Percentiles rank a stretch among this genome's conserved stretches.
phyloP scores from a whole-genome alignment of 345 rosid species.

The Streptanthus diversifolius region DNA sequence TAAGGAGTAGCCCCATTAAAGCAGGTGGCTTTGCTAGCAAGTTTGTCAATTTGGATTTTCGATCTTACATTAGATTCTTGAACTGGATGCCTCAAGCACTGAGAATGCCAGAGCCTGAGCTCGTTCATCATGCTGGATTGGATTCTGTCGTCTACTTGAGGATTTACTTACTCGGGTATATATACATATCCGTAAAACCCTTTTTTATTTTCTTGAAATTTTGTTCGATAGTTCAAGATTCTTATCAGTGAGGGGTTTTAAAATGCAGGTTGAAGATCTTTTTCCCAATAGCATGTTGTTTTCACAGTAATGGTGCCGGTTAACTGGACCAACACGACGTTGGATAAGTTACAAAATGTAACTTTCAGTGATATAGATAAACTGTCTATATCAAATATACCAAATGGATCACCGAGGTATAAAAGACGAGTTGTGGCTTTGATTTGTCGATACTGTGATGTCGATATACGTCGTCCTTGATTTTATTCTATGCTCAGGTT shows the following conservation, averaged over 20 bases:
- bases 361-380: constrained; percentile 71
- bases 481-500: constrained; percentile 42
- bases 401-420: constrained; percentile 67
- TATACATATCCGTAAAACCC: not conserved
- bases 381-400: constrained; percentile 88
- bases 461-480: not conserved
- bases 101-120: constrained; percentile 91
- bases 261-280: constrained; percentile 78
- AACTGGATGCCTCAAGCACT: constrained; percentile 93
- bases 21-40: constrained; percentile 58
- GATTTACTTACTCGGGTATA: constrained; percentile 81
- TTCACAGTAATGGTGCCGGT: constrained; percentile 76
- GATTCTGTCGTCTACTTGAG: constrained; percentile 87
- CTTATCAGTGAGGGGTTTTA: not conserved
- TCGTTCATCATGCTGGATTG: constrained; percentile 82
- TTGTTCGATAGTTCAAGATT: not conserved
- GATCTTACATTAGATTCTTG: constrained; percentile 64
- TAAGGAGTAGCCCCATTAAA: constrained; percentile 59
- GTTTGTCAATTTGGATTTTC: constrained; percentile 72
- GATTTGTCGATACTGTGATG: not conserved
- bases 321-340: constrained; percentile 73
- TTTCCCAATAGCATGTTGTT: constrained; percentile 68
- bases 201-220: not conserved
- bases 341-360: constrained; percentile 43
- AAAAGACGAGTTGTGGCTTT: not conserved